Evolutionary conservation across 2,329 filamentous ascomycete species (phyloP), one percentile per base, ranked within the genome.

Genomic region (Metarhizium humberi): DNA sequence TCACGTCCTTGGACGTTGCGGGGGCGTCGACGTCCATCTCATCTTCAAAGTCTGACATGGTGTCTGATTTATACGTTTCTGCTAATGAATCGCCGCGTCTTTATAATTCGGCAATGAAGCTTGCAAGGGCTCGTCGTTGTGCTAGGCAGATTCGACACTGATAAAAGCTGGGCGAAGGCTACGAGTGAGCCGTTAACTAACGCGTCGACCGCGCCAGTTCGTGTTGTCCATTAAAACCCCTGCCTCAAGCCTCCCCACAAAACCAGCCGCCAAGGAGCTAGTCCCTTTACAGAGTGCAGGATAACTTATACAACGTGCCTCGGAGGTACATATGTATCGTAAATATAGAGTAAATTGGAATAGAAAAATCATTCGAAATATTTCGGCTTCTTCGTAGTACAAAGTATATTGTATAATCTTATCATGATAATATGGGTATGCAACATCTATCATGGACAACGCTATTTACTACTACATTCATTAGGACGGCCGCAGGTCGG

Each of bases 11-110:
- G 58, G 73, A 73, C 42, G 69, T 63, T 32, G 70, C 66, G 29
- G 76, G 75, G 60, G 68, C 76, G 62, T 84, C 81, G 42, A 84
- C 71, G 61, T 84, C 80, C 81, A 84, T 84, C 55, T 81, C 79
- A 62, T 84, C 79, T 58, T 78, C 80, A 57, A 74, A 78, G 62
- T 84, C 80, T 0, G 81, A 84, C 81, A 84, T 84, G 56, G 36
- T 50, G 10, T 46, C 18, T 5, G 18, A 32, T 13, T 20, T 13
- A 14, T 16, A 8, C 6, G 20, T 29, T 36, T 18, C 7, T 38
- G 20, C 38, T 3, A 36, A 16, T 13, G 30, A 20, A 51, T 18
- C 7, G 32, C 7, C 13, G 49, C 14, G 7, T 36, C 18, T 40
- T 13, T 38, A 7, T 6, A 18, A 38, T 30, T 8, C 25, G 45